Evolutionary conservation across 495 filamentous ascomycete species (phyloP).

Genomic region (Lepraria neglecta): DNA sequence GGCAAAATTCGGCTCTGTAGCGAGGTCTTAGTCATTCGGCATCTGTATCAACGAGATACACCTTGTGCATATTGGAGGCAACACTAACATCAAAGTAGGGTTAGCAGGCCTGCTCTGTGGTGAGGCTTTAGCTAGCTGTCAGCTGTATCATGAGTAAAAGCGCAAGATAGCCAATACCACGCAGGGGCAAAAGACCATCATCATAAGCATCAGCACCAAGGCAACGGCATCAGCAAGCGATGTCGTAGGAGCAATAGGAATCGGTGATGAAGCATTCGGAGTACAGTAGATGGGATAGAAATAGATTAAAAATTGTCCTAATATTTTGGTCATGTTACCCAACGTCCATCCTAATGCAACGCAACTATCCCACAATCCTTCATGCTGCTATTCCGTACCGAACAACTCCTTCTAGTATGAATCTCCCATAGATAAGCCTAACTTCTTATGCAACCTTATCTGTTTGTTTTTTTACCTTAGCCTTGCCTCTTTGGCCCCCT

Average conservation of each 20-base stretch:
- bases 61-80: too few relatives aligned
- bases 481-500: not conserved
- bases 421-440: not conserved
- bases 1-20: not conserved
- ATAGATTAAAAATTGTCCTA: not conserved
- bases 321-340: conserved; percentile 2
- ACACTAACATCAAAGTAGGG: too few relatives aligned
- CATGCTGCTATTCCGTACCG: not conserved
- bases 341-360: not conserved
- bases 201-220: not conserved
- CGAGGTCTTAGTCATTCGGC: not conserved
- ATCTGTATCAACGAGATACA: not conserved
- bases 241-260: not conserved
- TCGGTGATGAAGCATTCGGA: not conserved
- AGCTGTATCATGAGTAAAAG: too few relatives aligned
- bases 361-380: not conserved
- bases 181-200: too few relatives aligned
- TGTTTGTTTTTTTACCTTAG: not conserved
- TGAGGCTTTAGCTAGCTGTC: too few relatives aligned
- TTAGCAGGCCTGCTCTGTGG: too few relatives aligned
- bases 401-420: not conserved
- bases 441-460: not conserved
- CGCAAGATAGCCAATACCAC: too few relatives aligned
- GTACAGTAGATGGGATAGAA: not conserved
- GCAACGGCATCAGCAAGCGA: not conserved